phyloP scores from a whole-genome alignment of 257 asterid genomes.

The Catharanthus roseus region DNA sequence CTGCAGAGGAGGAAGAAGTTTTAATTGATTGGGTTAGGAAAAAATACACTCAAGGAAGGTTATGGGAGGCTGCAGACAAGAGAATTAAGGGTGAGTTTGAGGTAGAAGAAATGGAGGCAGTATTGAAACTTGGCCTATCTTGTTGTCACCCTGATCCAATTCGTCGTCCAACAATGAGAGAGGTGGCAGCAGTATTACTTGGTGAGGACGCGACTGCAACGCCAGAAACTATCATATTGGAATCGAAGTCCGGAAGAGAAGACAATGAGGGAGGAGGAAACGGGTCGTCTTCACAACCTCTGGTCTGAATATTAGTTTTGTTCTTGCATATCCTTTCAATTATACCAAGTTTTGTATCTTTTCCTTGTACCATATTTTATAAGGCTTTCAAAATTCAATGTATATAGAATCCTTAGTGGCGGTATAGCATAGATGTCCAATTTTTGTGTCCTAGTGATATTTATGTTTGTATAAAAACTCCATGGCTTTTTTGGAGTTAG shows the following conservation, averaged over 20 bases:
- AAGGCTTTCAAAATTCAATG: conserved; percentile 1
- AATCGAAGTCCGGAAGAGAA: conserved; percentile 21
- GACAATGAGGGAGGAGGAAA: conserved; percentile 16
- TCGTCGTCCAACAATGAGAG: conserved; percentile 74
- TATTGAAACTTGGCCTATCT: conserved; percentile 65
- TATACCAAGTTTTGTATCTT: not conserved
- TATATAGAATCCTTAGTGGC: not conserved
- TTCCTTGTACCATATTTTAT: not conserved
- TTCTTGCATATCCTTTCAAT: not conserved
- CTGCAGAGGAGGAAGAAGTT: conserved; percentile 61
- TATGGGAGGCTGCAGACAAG: conserved; percentile 52
- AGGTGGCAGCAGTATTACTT: conserved; percentile 54
- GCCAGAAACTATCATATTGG: conserved; percentile 46
- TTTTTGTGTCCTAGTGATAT: not conserved
- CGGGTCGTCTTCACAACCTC: conserved; percentile 16
- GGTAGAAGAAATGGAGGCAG: conserved; percentile 60
- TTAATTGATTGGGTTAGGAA: conserved; percentile 72
- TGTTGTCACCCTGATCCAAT: conserved; percentile 79
- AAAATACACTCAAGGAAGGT: conserved; percentile 48
- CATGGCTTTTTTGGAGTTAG: too few species aligned
- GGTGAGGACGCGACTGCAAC: conserved; percentile 44
- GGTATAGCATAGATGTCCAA: not conserved
- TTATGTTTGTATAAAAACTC: not conserved
- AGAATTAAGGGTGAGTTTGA: conserved; percentile 59
- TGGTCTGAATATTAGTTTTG: conserved; percentile 29